Conservation (phyloP, 2,329 filamentous ascomycete genomes). For the Paracorniculantispora psalliotae region DNA sequence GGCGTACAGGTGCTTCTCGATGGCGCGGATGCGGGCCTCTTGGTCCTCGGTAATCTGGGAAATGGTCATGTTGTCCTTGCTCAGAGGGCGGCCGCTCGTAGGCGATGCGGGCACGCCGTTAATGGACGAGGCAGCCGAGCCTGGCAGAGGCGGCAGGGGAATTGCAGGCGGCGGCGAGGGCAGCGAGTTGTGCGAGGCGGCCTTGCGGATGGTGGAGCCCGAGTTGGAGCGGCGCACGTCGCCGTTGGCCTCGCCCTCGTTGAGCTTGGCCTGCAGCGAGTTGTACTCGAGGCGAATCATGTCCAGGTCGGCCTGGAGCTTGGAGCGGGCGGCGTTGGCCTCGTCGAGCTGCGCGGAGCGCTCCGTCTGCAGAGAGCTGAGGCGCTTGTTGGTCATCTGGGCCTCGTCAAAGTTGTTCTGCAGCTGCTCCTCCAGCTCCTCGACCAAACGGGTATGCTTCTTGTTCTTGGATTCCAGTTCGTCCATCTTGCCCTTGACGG, state of each 20-base stretch:
- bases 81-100: conserved; percentile 63
- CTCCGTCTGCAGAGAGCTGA: conserved; percentile 76
- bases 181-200: conserved; percentile 72
- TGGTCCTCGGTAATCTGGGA: conserved; percentile 89
- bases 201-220: conserved; percentile 75
- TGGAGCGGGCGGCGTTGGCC: conserved; percentile 58
- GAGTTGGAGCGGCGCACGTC: conserved; percentile 57
- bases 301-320: conserved; percentile 65
- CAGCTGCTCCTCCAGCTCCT: conserved; percentile 95
- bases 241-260: conserved; percentile 40
- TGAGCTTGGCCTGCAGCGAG: conserved; percentile 52
- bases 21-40: conserved; percentile 87
- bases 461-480: conserved; percentile 67
- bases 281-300: conserved; percentile 61
- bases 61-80: conserved; percentile 65
- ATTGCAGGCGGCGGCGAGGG: conserved; percentile 94
- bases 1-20: conserved; percentile 92
- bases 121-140: conserved; percentile 45
- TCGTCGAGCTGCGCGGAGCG: conserved; percentile 74
- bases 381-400: conserved; percentile 74
- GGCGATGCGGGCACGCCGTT: conserved; percentile 43
- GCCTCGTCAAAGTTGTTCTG: conserved; percentile 94
- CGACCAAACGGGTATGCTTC: conserved; percentile 86
- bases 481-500: conserved; percentile 60
- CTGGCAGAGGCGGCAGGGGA: conserved; percentile 86